These are phyloP conservation scores for Phytophthora pistaciae DNA, from an alignment of 352 stramenopile genomes.

Conservation along the genomic window DNA sequence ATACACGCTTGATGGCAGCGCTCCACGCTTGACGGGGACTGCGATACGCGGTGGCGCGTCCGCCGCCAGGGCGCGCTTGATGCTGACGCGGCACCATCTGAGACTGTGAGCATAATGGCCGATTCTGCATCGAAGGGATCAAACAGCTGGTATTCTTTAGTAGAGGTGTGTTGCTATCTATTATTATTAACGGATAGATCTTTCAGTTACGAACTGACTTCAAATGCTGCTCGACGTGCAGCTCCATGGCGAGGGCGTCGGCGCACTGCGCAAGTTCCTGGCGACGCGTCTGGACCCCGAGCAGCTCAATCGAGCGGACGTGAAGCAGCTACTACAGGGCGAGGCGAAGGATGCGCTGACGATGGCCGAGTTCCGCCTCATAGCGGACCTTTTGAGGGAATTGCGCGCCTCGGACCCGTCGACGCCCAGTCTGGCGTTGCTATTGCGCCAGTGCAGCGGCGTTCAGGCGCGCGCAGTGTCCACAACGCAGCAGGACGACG, in stretches of 20 bases:
- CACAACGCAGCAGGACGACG: not conserved
- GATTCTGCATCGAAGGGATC: not conserved
- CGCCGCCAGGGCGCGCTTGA: not conserved
- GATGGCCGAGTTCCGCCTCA: slow-evolving; percentile 33
- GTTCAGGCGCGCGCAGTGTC: slow-evolving; percentile 13
- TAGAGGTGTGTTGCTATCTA: not conserved
- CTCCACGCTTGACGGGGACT: not conserved
- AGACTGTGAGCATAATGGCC: slow-evolving; percentile 14
- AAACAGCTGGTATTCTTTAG: not conserved
- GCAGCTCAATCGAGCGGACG: slow-evolving; percentile 9
- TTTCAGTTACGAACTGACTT: not conserved
- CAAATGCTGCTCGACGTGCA: slow-evolving; percentile 23
- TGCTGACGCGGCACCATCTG: slow-evolving; percentile 40
- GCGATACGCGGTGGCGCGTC: not conserved
- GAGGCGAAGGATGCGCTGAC: slow-evolving; percentile 24
- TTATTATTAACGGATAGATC: not conserved
- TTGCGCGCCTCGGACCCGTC: slow-evolving; percentile 28
- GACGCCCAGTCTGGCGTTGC: slow-evolving; percentile 28
- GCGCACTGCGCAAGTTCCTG: slow-evolving; percentile 41
- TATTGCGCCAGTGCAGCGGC: slow-evolving; percentile 34
- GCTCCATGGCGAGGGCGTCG: slow-evolving; percentile 33
- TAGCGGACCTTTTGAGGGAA: slow-evolving; percentile 28
- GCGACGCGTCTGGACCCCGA: slow-evolving; percentile 21
- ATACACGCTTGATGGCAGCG: slow-evolving; percentile 7
- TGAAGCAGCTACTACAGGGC: slow-evolving; percentile 27